Base-by-base conservation (phyloP, 2,329 filamentous ascomycete genomes). In the Cylindrodendrum hubeiense region DNA sequence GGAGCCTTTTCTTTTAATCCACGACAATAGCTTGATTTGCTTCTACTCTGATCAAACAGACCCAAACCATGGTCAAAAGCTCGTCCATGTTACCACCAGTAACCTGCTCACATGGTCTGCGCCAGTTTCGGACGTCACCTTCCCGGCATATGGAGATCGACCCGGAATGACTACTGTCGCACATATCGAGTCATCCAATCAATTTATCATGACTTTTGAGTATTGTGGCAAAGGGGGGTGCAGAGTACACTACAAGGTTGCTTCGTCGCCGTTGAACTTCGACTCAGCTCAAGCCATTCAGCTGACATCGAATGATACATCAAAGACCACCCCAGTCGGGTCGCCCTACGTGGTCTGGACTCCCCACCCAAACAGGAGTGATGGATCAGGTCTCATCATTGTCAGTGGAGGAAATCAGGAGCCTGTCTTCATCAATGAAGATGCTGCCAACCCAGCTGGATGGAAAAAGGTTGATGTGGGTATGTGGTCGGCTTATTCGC, bases 61-160 rank as follows among this genome's bases (percentile, higher is more conserved):
- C 30, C 44, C 59, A 1, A 39, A 41, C 0, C 55, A 70, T 8
- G 57, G 39, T 1, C 68, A 70, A 30, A 70, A 70, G 39, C 82
- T 93, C 39, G 84, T 87, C 1, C 90, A 93, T 74, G 88, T 91
- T 75, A 81, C 82, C 10, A 84, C 87, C 0, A 81, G 77, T 2
- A 88, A 93, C 72, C 81, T 91, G 19, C 77, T 80, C 46, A 85
- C 75, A n/a, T 93, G 90, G 90, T 83, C 83, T 13, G 74, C 82
- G 0, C 79, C 85, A 2, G 84, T 91, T 51, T 89, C 93, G 71
- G 89, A 91, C 22, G 81, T 86, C 8, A 28, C 67, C 1, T 89
- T 90, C 70, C 78, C 54, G 3, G n/a, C n/a, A 0, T 63, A 67
- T 3, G 37, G 33, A 21, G 28, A 65, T 2, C 65, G 67, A 0